A percentile compares a stretch with the other conserved stretches of the same genome.
phyloP scores from a whole-genome alignment of 2,329 filamentous ascomycete genomes.

The Gaeumannomyces tritici region DNA sequence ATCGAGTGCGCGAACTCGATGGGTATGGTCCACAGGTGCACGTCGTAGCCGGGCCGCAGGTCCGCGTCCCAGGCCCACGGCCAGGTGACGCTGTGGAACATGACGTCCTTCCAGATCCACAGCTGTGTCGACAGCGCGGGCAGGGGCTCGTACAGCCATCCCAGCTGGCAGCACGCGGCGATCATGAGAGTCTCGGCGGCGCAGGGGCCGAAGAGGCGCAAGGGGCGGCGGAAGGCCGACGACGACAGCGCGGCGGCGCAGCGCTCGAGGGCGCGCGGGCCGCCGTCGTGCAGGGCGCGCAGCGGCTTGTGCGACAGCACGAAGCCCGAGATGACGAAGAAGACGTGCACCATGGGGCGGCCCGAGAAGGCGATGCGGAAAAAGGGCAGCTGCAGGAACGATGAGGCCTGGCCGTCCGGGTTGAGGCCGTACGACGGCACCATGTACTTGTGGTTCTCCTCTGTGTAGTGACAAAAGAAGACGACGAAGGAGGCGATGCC shows the following conservation, averaged over 20 bases:
- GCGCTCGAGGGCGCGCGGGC: conserved; percentile 22
- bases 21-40: conserved; percentile 39
- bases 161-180: conserved; percentile 22
- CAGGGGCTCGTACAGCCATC: conserved; percentile 17
- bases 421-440: conserved; percentile 26
- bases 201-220: conserved; percentile 36
- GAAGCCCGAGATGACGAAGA: conserved; percentile 42
- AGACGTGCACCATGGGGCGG: conserved; percentile 38
- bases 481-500: conserved; percentile 37
- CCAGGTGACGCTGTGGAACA: conserved; percentile 23
- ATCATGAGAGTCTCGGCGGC: conserved; percentile 30
- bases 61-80: conserved; percentile 24
- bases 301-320: conserved; percentile 35
- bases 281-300: conserved; percentile 25
- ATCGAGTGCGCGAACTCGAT: conserved; percentile 36
- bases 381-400: conserved; percentile 32
- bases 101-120: conserved; percentile 17
- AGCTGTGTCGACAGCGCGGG: conserved; percentile 17
- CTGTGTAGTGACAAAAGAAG: conserved; percentile 36
- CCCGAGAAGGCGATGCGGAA: conserved; percentile 32
- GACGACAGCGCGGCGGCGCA: conserved; percentile 31
- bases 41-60: conserved; percentile 26
- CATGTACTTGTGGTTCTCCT: conserved; percentile 26
- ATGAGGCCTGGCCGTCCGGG: conserved; percentile 17
- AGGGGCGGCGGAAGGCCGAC: conserved; percentile 34